phyloP scores from a whole-genome alignment of 257 asterid genomes.

The Solanum pennellii region DNA sequence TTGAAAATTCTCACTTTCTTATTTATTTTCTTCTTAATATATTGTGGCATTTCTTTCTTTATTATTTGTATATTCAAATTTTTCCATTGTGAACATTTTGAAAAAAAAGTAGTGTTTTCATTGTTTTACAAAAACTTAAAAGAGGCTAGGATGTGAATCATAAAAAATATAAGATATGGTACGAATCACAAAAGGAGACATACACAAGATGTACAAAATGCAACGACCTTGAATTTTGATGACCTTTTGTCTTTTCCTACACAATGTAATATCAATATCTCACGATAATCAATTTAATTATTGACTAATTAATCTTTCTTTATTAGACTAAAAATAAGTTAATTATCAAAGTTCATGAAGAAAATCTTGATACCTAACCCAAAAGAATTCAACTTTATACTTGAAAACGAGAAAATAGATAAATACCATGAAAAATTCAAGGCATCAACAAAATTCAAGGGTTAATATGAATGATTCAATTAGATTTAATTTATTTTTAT shows the following conservation, averaged over 20 bases:
- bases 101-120: neutral
- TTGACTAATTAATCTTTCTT: neutral
- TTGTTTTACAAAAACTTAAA: neutral
- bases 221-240: neutral
- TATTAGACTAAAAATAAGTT: neutral
- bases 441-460: neutral
- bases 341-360: neutral
- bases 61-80: neutral
- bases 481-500: neutral
- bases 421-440: neutral
- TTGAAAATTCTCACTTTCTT: neutral
- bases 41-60: neutral
- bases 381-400: neutral
- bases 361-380: neutral
- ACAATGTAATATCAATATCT: neutral
- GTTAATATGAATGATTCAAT: neutral
- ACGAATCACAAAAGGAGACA: neutral
- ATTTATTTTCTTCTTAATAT: neutral
- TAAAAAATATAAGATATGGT: neutral
- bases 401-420: neutral
- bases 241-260: neutral
- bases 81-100: neutral
- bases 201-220: neutral
- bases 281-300: neutral
- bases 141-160: neutral